phyloP scores from a whole-genome alignment of 257 asterid genomes.

The Solanum sitiens region DNA sequence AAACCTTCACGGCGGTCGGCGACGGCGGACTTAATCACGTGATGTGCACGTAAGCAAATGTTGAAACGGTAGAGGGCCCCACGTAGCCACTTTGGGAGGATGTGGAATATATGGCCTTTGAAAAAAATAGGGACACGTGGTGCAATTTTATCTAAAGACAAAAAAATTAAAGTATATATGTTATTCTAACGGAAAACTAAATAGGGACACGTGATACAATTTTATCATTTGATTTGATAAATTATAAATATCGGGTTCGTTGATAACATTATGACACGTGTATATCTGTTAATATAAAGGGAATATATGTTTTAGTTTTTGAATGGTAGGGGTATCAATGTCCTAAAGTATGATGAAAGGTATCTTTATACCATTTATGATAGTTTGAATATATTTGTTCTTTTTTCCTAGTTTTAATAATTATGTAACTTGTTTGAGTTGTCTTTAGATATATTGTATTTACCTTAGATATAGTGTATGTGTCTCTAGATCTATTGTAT shows the following conservation, averaged over 20 bases:
- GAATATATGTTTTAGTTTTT: fast-evolving
- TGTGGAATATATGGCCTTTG: background rate
- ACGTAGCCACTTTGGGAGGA: background rate
- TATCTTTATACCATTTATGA: background rate
- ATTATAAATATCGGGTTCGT: fast-evolving
- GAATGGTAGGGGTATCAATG: fast-evolving
- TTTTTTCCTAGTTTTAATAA: no score
- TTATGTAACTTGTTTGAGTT: background rate
- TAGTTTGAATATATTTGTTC: fast-evolving
- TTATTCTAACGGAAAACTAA: no score
- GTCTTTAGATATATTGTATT: no score
- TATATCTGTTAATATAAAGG: background rate
- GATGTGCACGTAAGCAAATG: background rate
- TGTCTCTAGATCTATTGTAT: background rate
- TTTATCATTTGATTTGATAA: fast-evolving
- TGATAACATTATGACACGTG: no score
- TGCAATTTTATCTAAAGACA: no score
- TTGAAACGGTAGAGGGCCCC: background rate
- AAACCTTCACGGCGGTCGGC: background rate
- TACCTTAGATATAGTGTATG: background rate
- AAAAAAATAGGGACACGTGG: no score
- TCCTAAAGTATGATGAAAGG: background rate
- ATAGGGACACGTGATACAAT: fast-evolving
- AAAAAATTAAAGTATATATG: no score
- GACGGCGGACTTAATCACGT: background rate